Percentiles rank a stretch among this genome's conserved stretches.
These are phyloP conservation scores for Bryoerythrophyllum caledonicum DNA, from an alignment of 225 moss, liverwort and hornwort genomes.

Conservation along the genomic window DNA sequence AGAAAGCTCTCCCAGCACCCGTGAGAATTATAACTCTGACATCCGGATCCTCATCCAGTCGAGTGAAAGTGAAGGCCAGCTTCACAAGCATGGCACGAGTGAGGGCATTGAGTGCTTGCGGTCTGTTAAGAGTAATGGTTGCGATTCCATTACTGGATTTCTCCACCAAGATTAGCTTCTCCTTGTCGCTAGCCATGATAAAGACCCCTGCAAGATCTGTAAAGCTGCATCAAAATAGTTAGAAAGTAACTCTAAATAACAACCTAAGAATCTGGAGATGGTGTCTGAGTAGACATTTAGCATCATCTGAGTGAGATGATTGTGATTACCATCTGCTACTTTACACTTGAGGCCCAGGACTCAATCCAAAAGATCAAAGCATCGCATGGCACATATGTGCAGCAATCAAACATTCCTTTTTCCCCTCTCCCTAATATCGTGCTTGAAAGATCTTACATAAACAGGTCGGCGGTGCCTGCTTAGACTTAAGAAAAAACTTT, in stretches of 20 bases:
- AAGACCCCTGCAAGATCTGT: slow-evolving; percentile 3
- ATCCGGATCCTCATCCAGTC: slow-evolving; percentile 48
- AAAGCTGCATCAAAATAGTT: slow-evolving; percentile 1
- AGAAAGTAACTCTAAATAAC: not conserved
- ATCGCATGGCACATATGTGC: not conserved
- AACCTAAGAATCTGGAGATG: not conserved
- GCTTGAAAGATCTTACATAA: not conserved
- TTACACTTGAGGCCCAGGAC: not conserved
- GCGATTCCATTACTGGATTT: slow-evolving; percentile 68
- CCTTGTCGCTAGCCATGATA: slow-evolving; percentile 55
- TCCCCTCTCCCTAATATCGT: not conserved
- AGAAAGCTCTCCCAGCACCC: slow-evolving; percentile 83
- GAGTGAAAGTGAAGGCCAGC: slow-evolving; percentile 63
- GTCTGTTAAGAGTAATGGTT: slow-evolving; percentile 82
- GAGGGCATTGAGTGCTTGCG: slow-evolving; percentile 80
- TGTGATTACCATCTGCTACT: not conserved
- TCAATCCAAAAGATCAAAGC: not conserved
- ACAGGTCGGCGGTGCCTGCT: not conserved
- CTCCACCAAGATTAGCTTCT: slow-evolving; percentile 66
- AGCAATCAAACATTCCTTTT: not conserved
- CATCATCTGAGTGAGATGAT: not conserved
- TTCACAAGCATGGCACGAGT: slow-evolving; percentile 73
- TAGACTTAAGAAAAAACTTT: not conserved
- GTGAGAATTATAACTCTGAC: slow-evolving; percentile 87
- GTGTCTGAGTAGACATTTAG: not conserved